These are phyloP conservation scores for Lactifluus piperatus DNA, from an alignment of 768 basidiomycete species.

Conservation along the genomic window DNA sequence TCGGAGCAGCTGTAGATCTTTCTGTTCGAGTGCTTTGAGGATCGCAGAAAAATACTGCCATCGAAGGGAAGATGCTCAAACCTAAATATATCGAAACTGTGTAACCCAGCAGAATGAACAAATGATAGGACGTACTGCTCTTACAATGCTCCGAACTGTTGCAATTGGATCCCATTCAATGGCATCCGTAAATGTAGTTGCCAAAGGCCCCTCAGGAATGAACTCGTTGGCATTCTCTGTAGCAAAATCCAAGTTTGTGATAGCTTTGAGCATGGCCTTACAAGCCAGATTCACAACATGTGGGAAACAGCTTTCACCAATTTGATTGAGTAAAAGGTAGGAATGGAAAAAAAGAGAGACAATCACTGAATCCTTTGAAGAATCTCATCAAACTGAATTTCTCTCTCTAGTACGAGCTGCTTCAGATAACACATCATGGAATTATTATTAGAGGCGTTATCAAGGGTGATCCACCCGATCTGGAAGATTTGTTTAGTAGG, in stretches of 20 bases:
- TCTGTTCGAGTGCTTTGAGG: background rate
- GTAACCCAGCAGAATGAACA: no score
- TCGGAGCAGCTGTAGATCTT: constrained; percentile 6
- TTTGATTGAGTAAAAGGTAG: no score
- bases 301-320: constrained; percentile 16
- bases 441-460: no score
- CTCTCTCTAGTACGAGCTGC: no score
- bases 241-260: background rate
- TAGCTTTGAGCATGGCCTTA: background rate
- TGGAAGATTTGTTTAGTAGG: no score
- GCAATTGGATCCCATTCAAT: background rate
- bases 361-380: no score
- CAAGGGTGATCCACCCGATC: no score
- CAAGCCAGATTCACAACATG: constrained; percentile 18
- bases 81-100: background rate
- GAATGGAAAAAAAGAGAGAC: no score
- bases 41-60: background rate
- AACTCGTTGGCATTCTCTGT: background rate
- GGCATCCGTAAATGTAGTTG: no score
- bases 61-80: background rate
- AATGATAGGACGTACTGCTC: background rate
- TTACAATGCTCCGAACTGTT: background rate
- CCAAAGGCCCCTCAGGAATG: no score
- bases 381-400: no score
- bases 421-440: no score